Percentiles rank a stretch among this genome's conserved stretches.
Conservation (phyloP, 2,329 filamentous ascomycete species). For the Cercospora sp. region DNA sequence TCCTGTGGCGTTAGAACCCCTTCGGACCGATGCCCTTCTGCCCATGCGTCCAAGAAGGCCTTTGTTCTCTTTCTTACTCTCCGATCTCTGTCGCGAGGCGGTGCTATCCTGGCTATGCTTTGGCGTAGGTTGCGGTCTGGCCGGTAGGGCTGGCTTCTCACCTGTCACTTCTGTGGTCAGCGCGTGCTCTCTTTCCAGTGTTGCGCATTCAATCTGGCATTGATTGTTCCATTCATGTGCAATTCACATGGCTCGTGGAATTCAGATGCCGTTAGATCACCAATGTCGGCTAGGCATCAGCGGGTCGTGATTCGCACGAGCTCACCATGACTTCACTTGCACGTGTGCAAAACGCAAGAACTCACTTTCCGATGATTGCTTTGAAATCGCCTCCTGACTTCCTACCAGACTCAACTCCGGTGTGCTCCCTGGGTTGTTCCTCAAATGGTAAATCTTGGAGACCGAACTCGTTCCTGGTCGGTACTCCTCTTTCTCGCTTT, state of each 20-base stretch:
- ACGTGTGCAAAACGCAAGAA: conserved; percentile 1
- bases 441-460: conserved; percentile 43
- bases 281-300: neutral
- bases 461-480: conserved; percentile 36
- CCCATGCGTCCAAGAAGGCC: conserved; percentile 32
- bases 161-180: conserved; percentile 22
- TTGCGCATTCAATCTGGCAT: neutral
- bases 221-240: neutral
- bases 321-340: neutral
- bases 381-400: conserved; percentile 34
- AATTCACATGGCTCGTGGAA: neutral
- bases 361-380: conserved; percentile 34
- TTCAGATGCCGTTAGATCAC: neutral
- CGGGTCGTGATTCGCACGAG: neutral
- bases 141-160: conserved; percentile 20
- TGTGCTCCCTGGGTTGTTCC: conserved; percentile 49
- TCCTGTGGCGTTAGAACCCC: conserved; percentile 35
- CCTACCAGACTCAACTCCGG: conserved; percentile 47
- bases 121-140: conserved; percentile 31
- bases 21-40: conserved; percentile 34
- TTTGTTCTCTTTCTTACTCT: conserved; percentile 30
- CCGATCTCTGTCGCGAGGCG: conserved; percentile 15
- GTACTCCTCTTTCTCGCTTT: conserved; percentile 35
- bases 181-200: neutral
- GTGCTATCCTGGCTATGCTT: conserved; percentile 34